Evolutionary conservation across 1,284 basidiomycete genomes (phyloP).

Genomic region (Ceratobasidium sp.): DNA sequence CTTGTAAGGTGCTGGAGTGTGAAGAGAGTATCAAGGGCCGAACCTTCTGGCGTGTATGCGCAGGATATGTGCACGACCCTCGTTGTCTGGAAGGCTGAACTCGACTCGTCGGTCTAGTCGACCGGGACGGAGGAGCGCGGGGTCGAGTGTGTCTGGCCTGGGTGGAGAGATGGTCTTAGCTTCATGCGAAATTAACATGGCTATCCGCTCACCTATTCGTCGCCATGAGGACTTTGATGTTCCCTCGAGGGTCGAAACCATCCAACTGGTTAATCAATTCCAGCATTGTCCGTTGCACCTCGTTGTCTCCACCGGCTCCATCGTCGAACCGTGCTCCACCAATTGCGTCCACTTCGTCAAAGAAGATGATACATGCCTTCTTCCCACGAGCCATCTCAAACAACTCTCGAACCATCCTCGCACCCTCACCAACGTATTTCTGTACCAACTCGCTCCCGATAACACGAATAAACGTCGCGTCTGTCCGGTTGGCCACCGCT

Average conservation of each 20-base stretch:
- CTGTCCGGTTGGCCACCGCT: conserved; percentile 97
- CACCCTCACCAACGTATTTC: conserved; percentile 99
- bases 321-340: conserved; percentile 92
- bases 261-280: conserved; percentile 97
- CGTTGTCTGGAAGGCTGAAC: conserved; percentile 97
- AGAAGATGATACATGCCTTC: conserved; percentile 98
- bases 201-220: conserved; percentile 71
- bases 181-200: conserved; percentile 43
- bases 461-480: conserved; percentile 98
- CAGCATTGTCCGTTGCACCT: conserved; percentile 98
- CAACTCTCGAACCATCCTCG: conserved; percentile 94
- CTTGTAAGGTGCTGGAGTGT: neutral
- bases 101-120: conserved; percentile 99
- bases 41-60: conserved; percentile 97
- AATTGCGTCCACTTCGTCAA: conserved; percentile 99
- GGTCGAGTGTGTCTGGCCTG: conserved; percentile 96
- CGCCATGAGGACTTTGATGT: conserved; percentile 87
- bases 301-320: conserved; percentile 92
- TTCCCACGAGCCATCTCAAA: conserved; percentile 99
- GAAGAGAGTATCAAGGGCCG: conserved; percentile 47
- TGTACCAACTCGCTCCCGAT: conserved; percentile 96
- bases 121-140: conserved; percentile 92
- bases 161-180: conserved; percentile 60
- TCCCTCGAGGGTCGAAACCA: conserved; percentile 97
- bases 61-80: conserved; percentile 95